Conservation (phyloP, 257 asterid species). For the Hygrophila difformis region DNA sequence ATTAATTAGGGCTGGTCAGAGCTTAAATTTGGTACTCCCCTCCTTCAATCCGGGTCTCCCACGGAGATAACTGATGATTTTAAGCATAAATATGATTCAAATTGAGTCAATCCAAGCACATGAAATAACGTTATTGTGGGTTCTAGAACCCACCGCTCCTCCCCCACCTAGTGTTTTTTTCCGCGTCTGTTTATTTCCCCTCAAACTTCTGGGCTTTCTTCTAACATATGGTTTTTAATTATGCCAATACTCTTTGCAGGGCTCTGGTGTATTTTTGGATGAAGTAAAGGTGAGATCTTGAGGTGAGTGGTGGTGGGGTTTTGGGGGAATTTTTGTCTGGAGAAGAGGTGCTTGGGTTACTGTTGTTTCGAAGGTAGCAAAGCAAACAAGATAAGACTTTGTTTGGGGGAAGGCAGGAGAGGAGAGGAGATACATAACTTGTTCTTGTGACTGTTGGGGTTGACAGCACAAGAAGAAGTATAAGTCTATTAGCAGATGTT, state of each 20-base stretch:
- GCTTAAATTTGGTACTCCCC: constrained; percentile 28
- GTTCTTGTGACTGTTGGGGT: constrained; percentile 81
- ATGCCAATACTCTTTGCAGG: constrained; percentile 27
- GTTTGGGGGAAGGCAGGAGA: not conserved
- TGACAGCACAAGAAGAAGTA: constrained; percentile 63
- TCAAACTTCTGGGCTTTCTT: too few species aligned
- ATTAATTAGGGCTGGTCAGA: constrained; percentile 23
- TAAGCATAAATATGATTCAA: constrained; percentile 15
- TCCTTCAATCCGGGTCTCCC: constrained; percentile 22
- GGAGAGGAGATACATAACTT: constrained; percentile 2
- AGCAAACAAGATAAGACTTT: not conserved
- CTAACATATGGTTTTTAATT: not conserved
- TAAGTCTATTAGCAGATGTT: constrained; percentile 81
- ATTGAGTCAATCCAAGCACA: constrained; percentile 34
- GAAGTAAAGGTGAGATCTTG: constrained; percentile 25
- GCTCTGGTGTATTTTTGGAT: constrained; percentile 21
- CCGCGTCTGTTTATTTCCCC: not conserved
- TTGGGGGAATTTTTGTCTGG: constrained; percentile 17
- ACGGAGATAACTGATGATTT: constrained; percentile 10
- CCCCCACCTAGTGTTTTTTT: too few species aligned
- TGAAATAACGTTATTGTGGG: constrained; percentile 33
- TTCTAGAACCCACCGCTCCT: constrained; percentile 20
- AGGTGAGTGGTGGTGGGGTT: constrained; percentile 33
- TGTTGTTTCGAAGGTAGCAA: constrained; percentile 56
- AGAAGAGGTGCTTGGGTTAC: constrained; percentile 33